Conservation (phyloP, 2,329 filamentous ascomycete genomes). For the Mariannaea elegans region DNA sequence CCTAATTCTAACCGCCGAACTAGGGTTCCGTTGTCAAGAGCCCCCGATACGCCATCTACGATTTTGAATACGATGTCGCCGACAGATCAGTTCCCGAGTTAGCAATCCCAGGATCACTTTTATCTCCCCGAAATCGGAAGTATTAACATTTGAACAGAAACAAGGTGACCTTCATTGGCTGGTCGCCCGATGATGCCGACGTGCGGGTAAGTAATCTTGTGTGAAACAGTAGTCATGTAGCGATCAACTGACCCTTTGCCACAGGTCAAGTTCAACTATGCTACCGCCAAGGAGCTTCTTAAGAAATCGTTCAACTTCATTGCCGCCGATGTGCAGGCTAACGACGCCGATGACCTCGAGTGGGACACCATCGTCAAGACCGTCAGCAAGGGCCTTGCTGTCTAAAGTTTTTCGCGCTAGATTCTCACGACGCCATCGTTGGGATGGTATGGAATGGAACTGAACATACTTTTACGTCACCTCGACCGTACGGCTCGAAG, state of each 20-base stretch:
- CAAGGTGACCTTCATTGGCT: slow-evolving; percentile 83
- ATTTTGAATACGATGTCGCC: slow-evolving; percentile 79
- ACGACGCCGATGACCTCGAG: slow-evolving; percentile 85
- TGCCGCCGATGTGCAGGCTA: slow-evolving; percentile 82
- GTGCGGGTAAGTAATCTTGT: slow-evolving; percentile 69
- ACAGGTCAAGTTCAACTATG: slow-evolving; percentile 90
- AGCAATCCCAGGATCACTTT: slow-evolving; percentile 16
- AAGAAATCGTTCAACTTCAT: slow-evolving; percentile 82
- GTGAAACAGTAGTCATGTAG: slow-evolving; percentile 59
- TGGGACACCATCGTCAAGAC: slow-evolving; percentile 74
- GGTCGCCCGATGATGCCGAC: slow-evolving; percentile 83
- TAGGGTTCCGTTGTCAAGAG: slow-evolving; percentile 70
- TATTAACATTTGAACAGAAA: slow-evolving; percentile 58
- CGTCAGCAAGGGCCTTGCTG: slow-evolving; percentile 69
- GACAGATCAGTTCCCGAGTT: slow-evolving; percentile 48
- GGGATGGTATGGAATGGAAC: slow-evolving; percentile 34
- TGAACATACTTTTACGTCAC: slow-evolving; percentile 40
- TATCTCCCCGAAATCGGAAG: background rate
- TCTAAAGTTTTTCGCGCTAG: slow-evolving; percentile 45
- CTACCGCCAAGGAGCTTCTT: slow-evolving; percentile 86
- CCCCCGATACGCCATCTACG: slow-evolving; percentile 85
- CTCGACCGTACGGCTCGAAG: slow-evolving; percentile 36
- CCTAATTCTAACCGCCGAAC: slow-evolving; percentile 12
- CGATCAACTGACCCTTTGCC: slow-evolving; percentile 20
- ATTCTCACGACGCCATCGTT: slow-evolving; percentile 27